These are phyloP conservation scores for Gentiana straminea DNA, from an alignment of 257 asterid species.

Conservation along the genomic window DNA sequence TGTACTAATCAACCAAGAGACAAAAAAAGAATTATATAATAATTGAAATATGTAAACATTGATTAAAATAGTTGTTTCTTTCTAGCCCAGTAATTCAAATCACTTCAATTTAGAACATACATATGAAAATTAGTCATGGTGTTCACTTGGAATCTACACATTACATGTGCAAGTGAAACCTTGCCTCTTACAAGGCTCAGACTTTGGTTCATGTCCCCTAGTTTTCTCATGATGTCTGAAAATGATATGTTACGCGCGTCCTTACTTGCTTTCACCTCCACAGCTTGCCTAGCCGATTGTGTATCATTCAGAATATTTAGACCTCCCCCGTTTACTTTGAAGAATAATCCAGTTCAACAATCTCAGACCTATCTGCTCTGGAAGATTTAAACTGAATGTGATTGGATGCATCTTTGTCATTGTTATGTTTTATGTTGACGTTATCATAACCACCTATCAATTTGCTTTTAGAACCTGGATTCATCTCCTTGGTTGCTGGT, in stretches of 20 bases:
- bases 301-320: slow-evolving; percentile 2
- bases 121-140: too few species aligned
- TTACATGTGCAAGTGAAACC: slow-evolving; percentile 86
- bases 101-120: too few species aligned
- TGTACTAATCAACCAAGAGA: too few species aligned
- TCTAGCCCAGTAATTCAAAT: too few species aligned
- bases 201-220: slow-evolving; percentile 45
- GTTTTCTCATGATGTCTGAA: slow-evolving; percentile 19
- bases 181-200: slow-evolving; percentile 76
- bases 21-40: too few species aligned
- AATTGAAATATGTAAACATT: too few species aligned
- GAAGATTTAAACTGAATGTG: slow-evolving; percentile 11
- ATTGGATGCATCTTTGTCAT: slow-evolving; percentile 18
- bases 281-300: background rate
- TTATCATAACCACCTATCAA: slow-evolving; percentile 19
- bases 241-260: slow-evolving; percentile 8
- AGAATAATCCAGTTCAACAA: slow-evolving; percentile 47
- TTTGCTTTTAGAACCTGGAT: slow-evolving; percentile 3
- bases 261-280: slow-evolving; percentile 12
- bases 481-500: slow-evolving; percentile 32
- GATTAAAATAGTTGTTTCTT: too few species aligned
- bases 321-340: slow-evolving; percentile 11
- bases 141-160: slow-evolving; percentile 2
- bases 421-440: slow-evolving; percentile 15
- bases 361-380: slow-evolving; percentile 43